A percentile compares a stretch with the other conserved stretches of the same genome.
These are phyloP conservation scores for Phylloporus sp. DNA, from an alignment of 768 basidiomycete species.

Conservation along the genomic window DNA sequence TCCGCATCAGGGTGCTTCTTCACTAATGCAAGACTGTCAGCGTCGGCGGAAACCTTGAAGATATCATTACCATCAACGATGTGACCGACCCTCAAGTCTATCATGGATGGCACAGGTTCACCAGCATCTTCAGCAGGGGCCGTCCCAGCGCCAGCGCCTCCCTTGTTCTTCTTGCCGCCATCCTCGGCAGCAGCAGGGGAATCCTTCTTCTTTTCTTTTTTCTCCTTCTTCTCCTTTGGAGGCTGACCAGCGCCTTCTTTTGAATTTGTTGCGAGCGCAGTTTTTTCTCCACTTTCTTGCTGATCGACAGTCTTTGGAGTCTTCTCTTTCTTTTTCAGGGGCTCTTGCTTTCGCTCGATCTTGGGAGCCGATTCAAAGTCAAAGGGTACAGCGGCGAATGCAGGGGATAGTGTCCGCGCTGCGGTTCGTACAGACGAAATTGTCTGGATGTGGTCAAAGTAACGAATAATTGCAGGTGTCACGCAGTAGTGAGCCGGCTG, in stretches of 20 bases:
- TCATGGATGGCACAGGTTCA: constrained; percentile 93
- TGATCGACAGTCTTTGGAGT: constrained; percentile 31
- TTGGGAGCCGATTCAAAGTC: constrained; percentile 75
- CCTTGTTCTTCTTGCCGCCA: constrained; percentile 40
- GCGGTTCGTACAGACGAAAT: constrained; percentile 55
- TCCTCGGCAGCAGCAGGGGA: constrained; percentile 34
- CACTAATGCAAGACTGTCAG: constrained; percentile 44
- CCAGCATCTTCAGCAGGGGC: constrained; percentile 55
- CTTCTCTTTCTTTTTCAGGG: constrained; percentile 77
- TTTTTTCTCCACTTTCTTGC: constrained; percentile 21
- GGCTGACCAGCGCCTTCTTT: constrained; percentile 37
- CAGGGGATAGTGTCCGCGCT: constrained; percentile 45
- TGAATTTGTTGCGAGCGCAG: constrained; percentile 27
- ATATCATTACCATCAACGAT: constrained; percentile 78
- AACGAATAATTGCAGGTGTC: constrained; percentile 80
- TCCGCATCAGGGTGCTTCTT: constrained; percentile 97
- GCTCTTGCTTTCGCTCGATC: constrained; percentile 64
- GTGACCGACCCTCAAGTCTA: constrained; percentile 90
- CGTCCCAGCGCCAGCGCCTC: constrained; percentile 27
- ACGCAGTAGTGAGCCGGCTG: constrained; percentile 70
- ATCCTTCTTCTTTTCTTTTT: constrained; percentile 55
- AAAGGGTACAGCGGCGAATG: constrained; percentile 56
- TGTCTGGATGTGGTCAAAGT: constrained; percentile 92
- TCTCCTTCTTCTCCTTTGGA: constrained; percentile 28
- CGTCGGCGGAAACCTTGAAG: background rate